Evolutionary conservation across 306 rosid species (phyloP).

Genomic region (Trifolium repens): DNA sequence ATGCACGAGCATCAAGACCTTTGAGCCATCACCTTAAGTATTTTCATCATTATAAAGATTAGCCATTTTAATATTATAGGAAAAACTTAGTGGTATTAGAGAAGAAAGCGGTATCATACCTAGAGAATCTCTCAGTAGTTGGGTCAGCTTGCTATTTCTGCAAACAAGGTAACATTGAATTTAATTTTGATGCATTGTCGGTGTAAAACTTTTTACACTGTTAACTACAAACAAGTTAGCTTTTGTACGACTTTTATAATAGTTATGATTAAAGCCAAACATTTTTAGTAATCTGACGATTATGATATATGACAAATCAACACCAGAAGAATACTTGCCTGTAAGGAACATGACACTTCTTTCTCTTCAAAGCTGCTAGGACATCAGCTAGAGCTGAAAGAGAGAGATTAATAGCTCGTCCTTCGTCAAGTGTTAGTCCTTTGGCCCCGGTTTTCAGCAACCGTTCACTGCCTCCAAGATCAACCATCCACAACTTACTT

Average conservation of each 20-base stretch:
- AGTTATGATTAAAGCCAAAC: not conserved
- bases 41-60: constrained; percentile 33
- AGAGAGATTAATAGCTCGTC: constrained; percentile 95
- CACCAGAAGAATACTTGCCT: constrained; percentile 58
- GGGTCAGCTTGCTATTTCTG: constrained; percentile 99
- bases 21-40: constrained; percentile 76
- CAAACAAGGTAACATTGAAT: constrained; percentile 44
- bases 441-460: constrained; percentile 90
- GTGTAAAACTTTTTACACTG: not conserved
- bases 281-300: not conserved
- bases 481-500: constrained; percentile 97
- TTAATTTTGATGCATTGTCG: not conserved
- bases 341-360: constrained; percentile 89
- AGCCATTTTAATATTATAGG: not conserved
- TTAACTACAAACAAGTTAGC: not conserved
- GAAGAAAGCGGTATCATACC: constrained; percentile 59
- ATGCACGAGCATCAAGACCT: constrained; percentile 93
- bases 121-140: constrained; percentile 87
- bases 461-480: constrained; percentile 97
- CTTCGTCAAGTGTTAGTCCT: constrained; percentile 92
- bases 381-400: constrained; percentile 97
- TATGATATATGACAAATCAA: not conserved
- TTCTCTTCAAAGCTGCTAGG: constrained; percentile 87
- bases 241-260: not conserved
- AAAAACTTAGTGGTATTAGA: constrained; percentile 19